Evolutionary conservation across 192 early-diverging fungal species (phyloP).

Genomic region (Physocladia obscura): DNA sequence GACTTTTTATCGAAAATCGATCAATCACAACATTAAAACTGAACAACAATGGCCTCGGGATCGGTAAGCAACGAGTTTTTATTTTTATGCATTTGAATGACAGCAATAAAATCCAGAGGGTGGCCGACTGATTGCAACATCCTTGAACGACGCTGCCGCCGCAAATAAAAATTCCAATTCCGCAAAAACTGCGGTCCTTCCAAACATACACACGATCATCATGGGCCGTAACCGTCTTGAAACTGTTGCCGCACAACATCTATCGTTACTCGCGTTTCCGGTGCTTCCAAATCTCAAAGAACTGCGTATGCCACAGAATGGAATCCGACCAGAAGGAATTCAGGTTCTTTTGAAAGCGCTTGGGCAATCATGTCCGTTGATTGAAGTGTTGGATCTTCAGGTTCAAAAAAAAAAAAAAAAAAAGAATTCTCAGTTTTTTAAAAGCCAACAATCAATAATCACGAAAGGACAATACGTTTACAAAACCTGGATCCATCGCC

Average conservation of each 20-base stretch:
- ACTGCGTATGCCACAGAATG: slow-evolving; percentile 94
- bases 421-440: no score
- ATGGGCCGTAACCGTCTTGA: slow-evolving; percentile 94
- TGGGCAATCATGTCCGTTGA: slow-evolving; percentile 51
- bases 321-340: slow-evolving; percentile 94
- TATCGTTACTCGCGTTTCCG: slow-evolving; percentile 77
- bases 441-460: no score
- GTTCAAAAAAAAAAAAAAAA: no score
- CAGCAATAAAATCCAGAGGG: slow-evolving; percentile 51
- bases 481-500: slow-evolving; percentile 71
- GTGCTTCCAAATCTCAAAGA: slow-evolving; percentile 71
- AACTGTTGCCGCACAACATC: slow-evolving; percentile 70
- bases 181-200: slow-evolving; percentile 42
- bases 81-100: background rate
- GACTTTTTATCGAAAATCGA: slow-evolving; percentile 79
- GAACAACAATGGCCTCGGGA: slow-evolving; percentile 96
- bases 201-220: slow-evolving; percentile 72
- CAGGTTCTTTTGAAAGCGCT: slow-evolving; percentile 69
- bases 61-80: slow-evolving; percentile 35
- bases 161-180: slow-evolving; percentile 65
- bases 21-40: slow-evolving; percentile 81
- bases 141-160: slow-evolving; percentile 74
- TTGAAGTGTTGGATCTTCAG: slow-evolving; percentile 76
- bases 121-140: slow-evolving; percentile 80
- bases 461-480: slow-evolving; percentile 91